phyloP scores from a whole-genome alignment of 352 stramenopile genomes.

The Pythium coloratum region DNA sequence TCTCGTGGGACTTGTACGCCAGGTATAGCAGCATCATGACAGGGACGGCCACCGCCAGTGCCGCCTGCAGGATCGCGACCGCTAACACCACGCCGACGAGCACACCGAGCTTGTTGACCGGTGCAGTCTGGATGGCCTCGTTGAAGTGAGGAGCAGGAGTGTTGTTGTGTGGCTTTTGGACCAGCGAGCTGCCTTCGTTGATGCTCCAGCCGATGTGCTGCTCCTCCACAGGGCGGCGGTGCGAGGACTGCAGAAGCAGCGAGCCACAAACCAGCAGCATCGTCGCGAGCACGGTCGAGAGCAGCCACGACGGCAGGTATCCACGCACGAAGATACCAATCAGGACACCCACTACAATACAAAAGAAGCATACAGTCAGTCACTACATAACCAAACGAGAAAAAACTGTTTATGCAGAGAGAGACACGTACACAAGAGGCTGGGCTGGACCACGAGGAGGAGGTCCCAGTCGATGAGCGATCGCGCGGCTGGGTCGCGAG shows the following conservation, averaged over 20 bases:
- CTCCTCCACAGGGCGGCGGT: conserved; percentile 16
- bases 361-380: conserved; percentile 3
- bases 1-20: conserved; percentile 28
- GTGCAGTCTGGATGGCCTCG: conserved; percentile 14
- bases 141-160: conserved; percentile 16
- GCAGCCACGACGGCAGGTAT: conserved; percentile 18
- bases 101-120: conserved; percentile 24
- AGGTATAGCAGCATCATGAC: conserved; percentile 27
- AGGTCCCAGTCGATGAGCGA: conserved; percentile 30
- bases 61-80: conserved; percentile 20
- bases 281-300: conserved; percentile 23
- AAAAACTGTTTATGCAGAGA: neutral
- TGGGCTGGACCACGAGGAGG: conserved; percentile 22
- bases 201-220: conserved; percentile 17
- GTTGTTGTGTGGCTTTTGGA: conserved; percentile 8
- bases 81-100: conserved; percentile 24
- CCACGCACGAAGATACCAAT: conserved; percentile 21
- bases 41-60: conserved; percentile 22
- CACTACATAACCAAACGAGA: neutral
- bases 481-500: conserved; percentile 1
- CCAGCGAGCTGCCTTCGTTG: conserved; percentile 24
- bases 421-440: conserved; percentile 16
- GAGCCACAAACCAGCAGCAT: conserved; percentile 26
- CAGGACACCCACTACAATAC: conserved; percentile 21
- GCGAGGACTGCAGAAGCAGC: conserved; percentile 24